Conservation (phyloP, 2,329 filamentous ascomycete genomes). For the Davidsoniella eucalypti region DNA sequence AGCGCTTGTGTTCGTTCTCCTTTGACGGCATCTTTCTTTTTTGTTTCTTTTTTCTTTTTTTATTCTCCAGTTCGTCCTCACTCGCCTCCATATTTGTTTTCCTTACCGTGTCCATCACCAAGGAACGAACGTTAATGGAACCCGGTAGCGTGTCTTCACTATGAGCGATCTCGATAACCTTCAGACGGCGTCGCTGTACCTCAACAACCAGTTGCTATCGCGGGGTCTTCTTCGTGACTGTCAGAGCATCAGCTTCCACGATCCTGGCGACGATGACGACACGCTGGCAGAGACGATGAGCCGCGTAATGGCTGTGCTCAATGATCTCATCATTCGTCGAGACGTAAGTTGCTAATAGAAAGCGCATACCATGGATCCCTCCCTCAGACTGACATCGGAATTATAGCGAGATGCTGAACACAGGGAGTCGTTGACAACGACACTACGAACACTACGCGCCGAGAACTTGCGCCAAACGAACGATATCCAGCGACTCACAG, state of each 20-base stretch:
- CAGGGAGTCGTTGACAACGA: constrained; percentile 64
- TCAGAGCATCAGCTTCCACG: constrained; percentile 66
- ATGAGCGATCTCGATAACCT: constrained; percentile 47
- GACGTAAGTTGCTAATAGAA: constrained; percentile 44
- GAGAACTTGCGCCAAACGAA: constrained; percentile 58
- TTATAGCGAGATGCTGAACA: constrained; percentile 75
- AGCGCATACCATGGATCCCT: neutral
- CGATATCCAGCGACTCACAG: constrained; percentile 44
- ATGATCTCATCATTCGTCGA: constrained; percentile 78
- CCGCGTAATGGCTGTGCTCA: constrained; percentile 78
- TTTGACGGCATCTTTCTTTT: too few relatives aligned
- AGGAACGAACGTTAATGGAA: neutral
- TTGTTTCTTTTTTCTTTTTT: constrained; percentile 3
- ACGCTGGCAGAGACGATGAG: constrained; percentile 51
- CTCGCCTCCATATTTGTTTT: neutral
- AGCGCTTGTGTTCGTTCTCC: too few relatives aligned
- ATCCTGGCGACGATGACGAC: constrained; percentile 46
- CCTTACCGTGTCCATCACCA: too few relatives aligned
- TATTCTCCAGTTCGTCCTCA: neutral
- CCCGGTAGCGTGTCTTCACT: neutral
- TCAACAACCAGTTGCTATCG: constrained; percentile 55
- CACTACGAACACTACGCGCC: constrained; percentile 58
- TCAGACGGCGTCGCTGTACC: constrained; percentile 51
- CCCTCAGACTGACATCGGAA: neutral
- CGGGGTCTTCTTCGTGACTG: constrained; percentile 50